Evolutionary conservation across 345 rosid species (phyloP).

Genomic region (Rhodamnia argentea): DNA sequence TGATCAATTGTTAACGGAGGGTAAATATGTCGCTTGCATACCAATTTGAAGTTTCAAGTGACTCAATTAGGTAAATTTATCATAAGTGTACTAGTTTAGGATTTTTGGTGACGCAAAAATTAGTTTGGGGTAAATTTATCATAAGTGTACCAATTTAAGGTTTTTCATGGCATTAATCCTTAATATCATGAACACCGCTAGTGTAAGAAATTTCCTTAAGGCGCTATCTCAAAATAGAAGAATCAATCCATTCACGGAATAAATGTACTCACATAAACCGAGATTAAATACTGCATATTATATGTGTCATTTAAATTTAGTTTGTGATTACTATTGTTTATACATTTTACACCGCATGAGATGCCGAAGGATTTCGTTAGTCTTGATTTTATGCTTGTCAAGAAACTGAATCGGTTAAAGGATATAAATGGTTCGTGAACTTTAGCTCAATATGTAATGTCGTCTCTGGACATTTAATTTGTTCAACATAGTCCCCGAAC

Average conservation of each 20-base stretch:
- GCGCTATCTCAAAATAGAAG: background rate
- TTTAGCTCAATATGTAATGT: background rate
- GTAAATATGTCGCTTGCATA: too few relatives aligned
- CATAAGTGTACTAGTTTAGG: too few relatives aligned
- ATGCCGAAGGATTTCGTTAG: background rate
- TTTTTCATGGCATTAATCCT: background rate
- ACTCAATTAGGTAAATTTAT: too few relatives aligned
- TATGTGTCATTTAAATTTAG: background rate
- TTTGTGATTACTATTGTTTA: background rate
- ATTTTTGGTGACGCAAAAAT: too few relatives aligned
- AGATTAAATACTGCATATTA: background rate
- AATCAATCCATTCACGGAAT: background rate
- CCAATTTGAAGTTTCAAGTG: too few relatives aligned
- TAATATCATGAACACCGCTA: background rate
- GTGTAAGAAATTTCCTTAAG: background rate
- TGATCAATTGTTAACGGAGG: background rate
- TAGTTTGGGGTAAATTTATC: too few relatives aligned
- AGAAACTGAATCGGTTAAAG: background rate
- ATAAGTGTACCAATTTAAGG: too few relatives aligned
- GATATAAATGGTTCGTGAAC: background rate
- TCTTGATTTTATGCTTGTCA: background rate
- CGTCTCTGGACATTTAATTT: background rate
- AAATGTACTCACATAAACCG: background rate
- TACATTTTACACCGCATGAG: background rate
- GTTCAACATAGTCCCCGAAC: fast-evolving